These are phyloP conservation scores for Microdochium bolleyi DNA, from an alignment of 2,329 filamentous ascomycete genomes.

Conservation along the genomic window DNA sequence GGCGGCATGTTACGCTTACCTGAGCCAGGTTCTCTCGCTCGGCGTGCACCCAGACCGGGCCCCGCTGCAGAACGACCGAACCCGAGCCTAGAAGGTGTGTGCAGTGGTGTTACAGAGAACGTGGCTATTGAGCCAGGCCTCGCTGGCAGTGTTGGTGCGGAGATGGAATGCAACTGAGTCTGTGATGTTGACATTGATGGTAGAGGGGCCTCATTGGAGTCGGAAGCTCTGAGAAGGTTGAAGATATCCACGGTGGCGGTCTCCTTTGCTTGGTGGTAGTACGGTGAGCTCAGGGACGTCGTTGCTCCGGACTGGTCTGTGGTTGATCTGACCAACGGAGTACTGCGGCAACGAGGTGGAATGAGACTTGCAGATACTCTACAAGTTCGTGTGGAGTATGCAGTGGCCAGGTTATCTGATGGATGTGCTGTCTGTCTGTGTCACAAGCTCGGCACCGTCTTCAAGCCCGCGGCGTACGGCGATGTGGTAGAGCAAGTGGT, in stretches of 20 bases:
- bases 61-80: not conserved
- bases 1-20: slow-evolving; percentile 44
- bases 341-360: no score
- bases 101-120: not conserved
- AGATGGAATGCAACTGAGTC: slow-evolving; percentile 25
- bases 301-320: not conserved
- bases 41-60: slow-evolving; percentile 5
- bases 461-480: no score
- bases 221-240: slow-evolving; percentile 70
- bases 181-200: slow-evolving; percentile 25
- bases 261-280: slow-evolving; percentile 7
- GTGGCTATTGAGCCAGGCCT: slow-evolving; percentile 3
- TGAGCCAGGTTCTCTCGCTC: slow-evolving; percentile 6
- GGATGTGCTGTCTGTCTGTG: no score
- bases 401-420: no score
- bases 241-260: slow-evolving; percentile 91
- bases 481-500: no score
- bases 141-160: slow-evolving; percentile 2
- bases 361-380: no score
- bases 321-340: not conserved
- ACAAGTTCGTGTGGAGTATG: no score
- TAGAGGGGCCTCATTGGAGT: slow-evolving; percentile 60
- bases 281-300: not conserved
- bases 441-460: no score
- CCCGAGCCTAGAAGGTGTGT: not conserved